A percentile compares a stretch with the other conserved stretches of the same genome.
Conservation (phyloP, 768 basidiomycete species). For the Russula olivacea region DNA sequence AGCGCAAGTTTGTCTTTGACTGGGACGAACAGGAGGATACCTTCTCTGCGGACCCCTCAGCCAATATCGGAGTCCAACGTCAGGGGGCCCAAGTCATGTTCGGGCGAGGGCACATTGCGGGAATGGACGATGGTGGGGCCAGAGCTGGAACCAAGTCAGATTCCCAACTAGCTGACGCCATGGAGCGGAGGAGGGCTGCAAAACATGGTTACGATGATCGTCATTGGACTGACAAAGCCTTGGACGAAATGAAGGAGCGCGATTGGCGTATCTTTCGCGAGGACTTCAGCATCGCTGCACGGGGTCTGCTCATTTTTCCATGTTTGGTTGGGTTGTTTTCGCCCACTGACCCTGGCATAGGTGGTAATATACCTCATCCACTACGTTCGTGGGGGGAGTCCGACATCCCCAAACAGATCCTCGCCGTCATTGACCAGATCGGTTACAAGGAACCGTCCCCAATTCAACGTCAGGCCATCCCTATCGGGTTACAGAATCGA, state of each 20-base stretch:
- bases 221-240: constrained; percentile 95
- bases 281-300: constrained; percentile 92
- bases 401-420: constrained; percentile 66
- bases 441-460: constrained; percentile 97
- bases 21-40: constrained; percentile 99
- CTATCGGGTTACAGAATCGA: constrained; percentile 94
- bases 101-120: constrained; percentile 75
- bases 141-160: constrained; percentile 34
- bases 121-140: constrained; percentile 72
- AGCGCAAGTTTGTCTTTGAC: constrained; percentile 98
- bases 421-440: constrained; percentile 81
- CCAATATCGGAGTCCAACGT: constrained; percentile 60
- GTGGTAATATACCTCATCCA: constrained; percentile 91
- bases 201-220: constrained; percentile 85
- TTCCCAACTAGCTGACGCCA: constrained; percentile 64
- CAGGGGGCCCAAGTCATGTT: constrained; percentile 88
- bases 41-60: constrained; percentile 68
- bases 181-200: constrained; percentile 77
- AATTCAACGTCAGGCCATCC: constrained; percentile 97
- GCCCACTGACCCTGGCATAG: constrained; percentile 35
- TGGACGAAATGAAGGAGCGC: constrained; percentile 91
- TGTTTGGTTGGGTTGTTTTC: not conserved
- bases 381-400: constrained; percentile 91
- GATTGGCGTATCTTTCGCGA: constrained; percentile 99
- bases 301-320: constrained; percentile 48